Conservation (phyloP, 1,284 basidiomycete species). For the Cryptococcus sp. region DNA sequence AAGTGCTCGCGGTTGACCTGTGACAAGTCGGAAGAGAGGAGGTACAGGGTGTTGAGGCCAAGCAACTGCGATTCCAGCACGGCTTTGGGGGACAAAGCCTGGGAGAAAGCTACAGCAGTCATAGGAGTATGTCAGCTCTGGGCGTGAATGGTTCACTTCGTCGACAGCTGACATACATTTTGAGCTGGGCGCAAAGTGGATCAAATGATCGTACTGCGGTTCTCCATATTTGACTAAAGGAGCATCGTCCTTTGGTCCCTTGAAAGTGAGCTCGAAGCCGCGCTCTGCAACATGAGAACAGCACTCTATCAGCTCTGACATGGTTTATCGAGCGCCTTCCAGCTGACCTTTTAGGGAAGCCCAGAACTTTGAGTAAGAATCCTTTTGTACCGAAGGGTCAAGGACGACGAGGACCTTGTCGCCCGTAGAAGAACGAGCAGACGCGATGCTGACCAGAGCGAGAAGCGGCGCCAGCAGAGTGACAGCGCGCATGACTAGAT, state of each 20-base stretch:
- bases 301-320: neutral
- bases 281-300: constrained; percentile 56
- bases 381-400: constrained; percentile 65
- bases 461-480: constrained; percentile 18
- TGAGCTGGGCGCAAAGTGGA: constrained; percentile 76
- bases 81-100: constrained; percentile 74
- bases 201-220: constrained; percentile 75
- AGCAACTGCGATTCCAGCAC: constrained; percentile 72
- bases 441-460: constrained; percentile 16
- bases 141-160: neutral
- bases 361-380: constrained; percentile 80
- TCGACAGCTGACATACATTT: constrained; percentile 62
- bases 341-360: constrained; percentile 68
- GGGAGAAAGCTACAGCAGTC: constrained; percentile 22
- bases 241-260: constrained; percentile 70
- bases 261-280: constrained; percentile 80
- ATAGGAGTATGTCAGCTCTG: neutral
- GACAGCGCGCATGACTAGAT: constrained; percentile 5
- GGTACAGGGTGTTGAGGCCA: constrained; percentile 78
- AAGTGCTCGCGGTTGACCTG: constrained; percentile 57
- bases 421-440: constrained; percentile 76
- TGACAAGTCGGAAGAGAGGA: constrained; percentile 64
- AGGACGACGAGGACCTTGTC: constrained; percentile 80
- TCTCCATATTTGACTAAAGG: constrained; percentile 69
- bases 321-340: neutral